Evolutionary conservation across 345 rosid species (phyloP).

Genomic region (Heritiera littoralis): DNA sequence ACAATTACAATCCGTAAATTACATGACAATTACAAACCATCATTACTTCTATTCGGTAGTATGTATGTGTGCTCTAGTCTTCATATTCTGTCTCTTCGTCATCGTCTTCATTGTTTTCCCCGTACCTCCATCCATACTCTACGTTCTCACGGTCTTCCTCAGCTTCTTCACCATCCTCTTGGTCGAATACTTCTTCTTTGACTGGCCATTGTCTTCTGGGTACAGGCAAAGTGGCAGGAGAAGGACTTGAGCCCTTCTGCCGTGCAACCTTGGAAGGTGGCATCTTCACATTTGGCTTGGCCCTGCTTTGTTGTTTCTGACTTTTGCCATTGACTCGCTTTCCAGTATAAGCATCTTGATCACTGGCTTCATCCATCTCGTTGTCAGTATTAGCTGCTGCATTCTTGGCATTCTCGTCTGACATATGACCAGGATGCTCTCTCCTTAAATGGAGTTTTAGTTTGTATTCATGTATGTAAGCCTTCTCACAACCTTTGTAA

Average conservation of each 20-base stretch:
- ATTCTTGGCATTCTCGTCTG: slow-evolving; percentile 68
- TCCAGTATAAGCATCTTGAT: slow-evolving; percentile 65
- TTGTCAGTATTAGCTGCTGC: slow-evolving; percentile 51
- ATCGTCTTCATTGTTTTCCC: slow-evolving; percentile 68
- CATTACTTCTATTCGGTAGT: not conserved
- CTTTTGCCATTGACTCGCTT: slow-evolving; percentile 65
- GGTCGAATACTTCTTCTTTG: slow-evolving; percentile 60
- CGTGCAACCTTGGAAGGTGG: slow-evolving; percentile 59
- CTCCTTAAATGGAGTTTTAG: slow-evolving; percentile 92
- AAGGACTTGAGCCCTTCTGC: slow-evolving; percentile 62
- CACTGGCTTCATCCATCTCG: slow-evolving; percentile 82
- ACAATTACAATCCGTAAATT: no score
- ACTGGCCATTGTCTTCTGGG: slow-evolving; percentile 63
- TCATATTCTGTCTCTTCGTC: slow-evolving; percentile 96
- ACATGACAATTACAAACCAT: not conserved
- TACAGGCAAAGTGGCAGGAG: slow-evolving; percentile 48
- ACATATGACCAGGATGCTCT: slow-evolving; percentile 84
- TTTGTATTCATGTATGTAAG: slow-evolving; percentile 97
- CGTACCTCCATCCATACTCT: slow-evolving; percentile 84
- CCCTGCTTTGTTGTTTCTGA: slow-evolving; percentile 58
- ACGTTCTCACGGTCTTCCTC: slow-evolving; percentile 82
- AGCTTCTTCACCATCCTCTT: slow-evolving; percentile 89
- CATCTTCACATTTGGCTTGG: slow-evolving; percentile 61
- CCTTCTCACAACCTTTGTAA: slow-evolving; percentile 86
- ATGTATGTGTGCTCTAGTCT: slow-evolving; percentile 44